Evolutionary conservation across 306 rosid genomes (phyloP).

Genomic region (Acacia confusa): DNA sequence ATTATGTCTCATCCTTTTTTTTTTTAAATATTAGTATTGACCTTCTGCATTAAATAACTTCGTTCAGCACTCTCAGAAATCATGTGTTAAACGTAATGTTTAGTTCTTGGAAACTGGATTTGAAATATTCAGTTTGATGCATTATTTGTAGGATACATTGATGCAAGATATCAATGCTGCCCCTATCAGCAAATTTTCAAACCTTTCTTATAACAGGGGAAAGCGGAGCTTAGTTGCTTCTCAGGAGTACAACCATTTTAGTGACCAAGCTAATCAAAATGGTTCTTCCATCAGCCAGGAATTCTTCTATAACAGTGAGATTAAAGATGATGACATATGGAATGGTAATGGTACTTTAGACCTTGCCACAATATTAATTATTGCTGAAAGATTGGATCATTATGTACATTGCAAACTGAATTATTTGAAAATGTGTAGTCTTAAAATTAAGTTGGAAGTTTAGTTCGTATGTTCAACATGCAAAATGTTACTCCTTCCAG

Average conservation of each 20-base stretch:
- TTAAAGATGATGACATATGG: conserved; percentile 46
- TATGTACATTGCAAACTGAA: neutral
- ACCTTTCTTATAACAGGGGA: conserved; percentile 49
- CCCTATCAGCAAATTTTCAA: conserved; percentile 33
- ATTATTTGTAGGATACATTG: conserved; percentile 62
- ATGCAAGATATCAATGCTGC: conserved; percentile 55
- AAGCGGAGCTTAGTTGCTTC: conserved; percentile 34
- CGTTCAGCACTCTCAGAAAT: neutral
- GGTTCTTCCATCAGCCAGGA: conserved; percentile 42
- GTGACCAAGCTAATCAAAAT: conserved; percentile 37
- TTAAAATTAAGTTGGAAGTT: neutral
- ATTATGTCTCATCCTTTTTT: conserved; percentile 3
- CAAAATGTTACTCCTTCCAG: neutral
- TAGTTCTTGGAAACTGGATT: neutral
- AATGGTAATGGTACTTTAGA: conserved; percentile 48
- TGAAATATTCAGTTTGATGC: conserved; percentile 31
- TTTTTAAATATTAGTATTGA: neutral
- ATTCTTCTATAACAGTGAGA: conserved; percentile 41
- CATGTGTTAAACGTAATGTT: neutral
- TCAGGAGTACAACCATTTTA: conserved; percentile 36
- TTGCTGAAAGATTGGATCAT: neutral
- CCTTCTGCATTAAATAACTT: neutral
- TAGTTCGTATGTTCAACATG: neutral
- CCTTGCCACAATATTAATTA: neutral
- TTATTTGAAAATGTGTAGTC: conserved; percentile 5